Percentiles rank a stretch among this genome's conserved stretches.
phyloP scores from a whole-genome alignment of 169 alveolate genomes.

The Theileria equi region DNA sequence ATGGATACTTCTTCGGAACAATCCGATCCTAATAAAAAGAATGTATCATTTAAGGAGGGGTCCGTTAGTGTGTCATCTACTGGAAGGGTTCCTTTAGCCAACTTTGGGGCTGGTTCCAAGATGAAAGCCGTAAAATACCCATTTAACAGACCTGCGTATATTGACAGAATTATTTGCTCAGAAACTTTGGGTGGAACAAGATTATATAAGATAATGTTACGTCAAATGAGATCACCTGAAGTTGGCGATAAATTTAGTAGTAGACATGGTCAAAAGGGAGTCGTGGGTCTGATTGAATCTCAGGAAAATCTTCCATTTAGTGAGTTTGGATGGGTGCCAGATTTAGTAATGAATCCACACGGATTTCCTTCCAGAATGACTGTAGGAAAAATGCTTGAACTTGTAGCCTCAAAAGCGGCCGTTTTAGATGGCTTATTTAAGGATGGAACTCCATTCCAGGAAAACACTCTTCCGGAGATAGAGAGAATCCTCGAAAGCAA shows the following conservation, averaged over 20 bases:
- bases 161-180: conserved; percentile 93
- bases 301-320: conserved; percentile 98
- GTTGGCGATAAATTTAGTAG: conserved; percentile 97
- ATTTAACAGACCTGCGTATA: conserved; percentile 77
- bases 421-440: conserved; percentile 91
- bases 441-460: conserved; percentile 98
- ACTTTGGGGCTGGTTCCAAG: conserved; percentile 29
- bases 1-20: conserved; percentile 22
- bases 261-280: conserved; percentile 99
- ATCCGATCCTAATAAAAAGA: neutral
- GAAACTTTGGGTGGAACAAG: conserved; percentile 88
- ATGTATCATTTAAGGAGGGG: neutral
- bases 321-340: conserved; percentile 99
- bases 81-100: neutral
- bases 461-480: neutral
- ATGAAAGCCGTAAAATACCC: conserved; percentile 66
- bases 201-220: conserved; percentile 86
- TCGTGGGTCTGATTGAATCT: conserved; percentile 96
- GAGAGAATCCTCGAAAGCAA: conserved; percentile 81
- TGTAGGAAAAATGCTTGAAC: conserved; percentile 98
- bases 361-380: conserved; percentile 99
- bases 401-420: conserved; percentile 95
- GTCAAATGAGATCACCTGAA: conserved; percentile 96
- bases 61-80: neutral
- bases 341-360: conserved; percentile 99